Percentiles rank a stretch among this genome's conserved stretches.
Conservation (phyloP, 257 asterid genomes). For the Anisodus acutangulus region DNA sequence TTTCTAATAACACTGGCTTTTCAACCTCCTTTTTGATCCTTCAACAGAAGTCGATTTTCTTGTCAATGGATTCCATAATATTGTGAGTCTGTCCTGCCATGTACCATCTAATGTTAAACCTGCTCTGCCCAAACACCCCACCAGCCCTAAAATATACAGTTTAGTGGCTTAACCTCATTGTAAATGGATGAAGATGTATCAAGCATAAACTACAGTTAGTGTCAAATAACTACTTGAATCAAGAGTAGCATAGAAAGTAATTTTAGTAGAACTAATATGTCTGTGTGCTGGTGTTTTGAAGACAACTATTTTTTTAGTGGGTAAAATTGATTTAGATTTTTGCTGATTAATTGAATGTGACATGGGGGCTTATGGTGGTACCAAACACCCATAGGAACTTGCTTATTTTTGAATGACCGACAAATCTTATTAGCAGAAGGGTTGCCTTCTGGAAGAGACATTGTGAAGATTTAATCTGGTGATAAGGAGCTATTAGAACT, state of each 20-base stretch:
- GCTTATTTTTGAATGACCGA: background rate
- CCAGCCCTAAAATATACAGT: background rate
- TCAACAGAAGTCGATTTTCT: background rate
- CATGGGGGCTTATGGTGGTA: background rate
- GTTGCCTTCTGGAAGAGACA: background rate
- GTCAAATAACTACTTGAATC: background rate
- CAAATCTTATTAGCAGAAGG: conserved; percentile 6
- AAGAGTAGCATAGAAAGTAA: conserved; percentile 1
- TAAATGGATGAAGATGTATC: conserved; percentile 1
- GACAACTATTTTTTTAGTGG: background rate
- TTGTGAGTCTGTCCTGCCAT: conserved; percentile 12
- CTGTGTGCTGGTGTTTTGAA: background rate
- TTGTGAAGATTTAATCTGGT: background rate
- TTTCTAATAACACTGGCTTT: background rate
- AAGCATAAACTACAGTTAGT: background rate
- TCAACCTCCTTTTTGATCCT: background rate
- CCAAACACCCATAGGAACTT: background rate
- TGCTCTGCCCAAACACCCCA: background rate
- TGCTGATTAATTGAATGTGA: background rate
- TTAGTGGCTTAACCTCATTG: background rate
- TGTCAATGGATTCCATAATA: background rate
- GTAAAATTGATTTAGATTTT: background rate
- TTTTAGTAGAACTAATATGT: conserved; percentile 11
- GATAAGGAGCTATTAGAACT: background rate
- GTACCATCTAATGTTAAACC: background rate